Conservation (phyloP, 345 rosid species). For the Camelina hispida region DNA sequence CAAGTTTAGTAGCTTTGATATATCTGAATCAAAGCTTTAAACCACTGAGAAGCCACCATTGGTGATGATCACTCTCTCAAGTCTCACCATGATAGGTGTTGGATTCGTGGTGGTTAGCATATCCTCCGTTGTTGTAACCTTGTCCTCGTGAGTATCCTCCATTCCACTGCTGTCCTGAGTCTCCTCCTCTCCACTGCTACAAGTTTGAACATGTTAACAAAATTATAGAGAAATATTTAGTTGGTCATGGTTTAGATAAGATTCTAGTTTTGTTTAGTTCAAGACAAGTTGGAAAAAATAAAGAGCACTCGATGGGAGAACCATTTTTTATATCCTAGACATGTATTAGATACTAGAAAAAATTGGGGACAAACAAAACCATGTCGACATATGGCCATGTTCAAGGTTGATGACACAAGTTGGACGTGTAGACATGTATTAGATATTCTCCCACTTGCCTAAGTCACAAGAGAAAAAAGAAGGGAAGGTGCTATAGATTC, state of each 20-base stretch:
- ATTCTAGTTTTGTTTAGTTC: slow-evolving; percentile 2
- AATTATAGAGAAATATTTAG: not conserved
- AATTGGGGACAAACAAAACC: slow-evolving; percentile 1
- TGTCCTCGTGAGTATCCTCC: slow-evolving; percentile 74
- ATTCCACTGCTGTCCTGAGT: slow-evolving; percentile 71
- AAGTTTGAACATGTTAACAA: not conserved
- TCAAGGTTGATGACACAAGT: slow-evolving; percentile 35
- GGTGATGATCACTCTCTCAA: slow-evolving; percentile 19
- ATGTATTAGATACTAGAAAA: too few relatives aligned
- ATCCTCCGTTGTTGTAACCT: slow-evolving; percentile 68
- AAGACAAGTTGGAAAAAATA: slow-evolving; percentile 10
- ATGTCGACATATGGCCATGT: slow-evolving; percentile 4
- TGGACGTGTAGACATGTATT: slow-evolving; percentile 7
- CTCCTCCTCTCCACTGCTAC: slow-evolving; percentile 85
- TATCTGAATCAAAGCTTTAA: slow-evolving; percentile 18
- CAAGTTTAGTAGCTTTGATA: slow-evolving; percentile 34
- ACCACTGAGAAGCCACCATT: slow-evolving; percentile 13
- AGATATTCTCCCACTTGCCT: slow-evolving; percentile 34
- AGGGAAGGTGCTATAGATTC: slow-evolving; percentile 28
- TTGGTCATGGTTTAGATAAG: not conserved
- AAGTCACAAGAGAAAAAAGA: slow-evolving; percentile 5
- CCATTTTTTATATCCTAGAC: not conserved
- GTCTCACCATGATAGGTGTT: slow-evolving; percentile 30
- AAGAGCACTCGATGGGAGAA: slow-evolving; percentile 12
- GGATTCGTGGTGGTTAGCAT: slow-evolving; percentile 49